Conservation (phyloP, 169 alveolate genomes). For the Theileria sp. region DNA sequence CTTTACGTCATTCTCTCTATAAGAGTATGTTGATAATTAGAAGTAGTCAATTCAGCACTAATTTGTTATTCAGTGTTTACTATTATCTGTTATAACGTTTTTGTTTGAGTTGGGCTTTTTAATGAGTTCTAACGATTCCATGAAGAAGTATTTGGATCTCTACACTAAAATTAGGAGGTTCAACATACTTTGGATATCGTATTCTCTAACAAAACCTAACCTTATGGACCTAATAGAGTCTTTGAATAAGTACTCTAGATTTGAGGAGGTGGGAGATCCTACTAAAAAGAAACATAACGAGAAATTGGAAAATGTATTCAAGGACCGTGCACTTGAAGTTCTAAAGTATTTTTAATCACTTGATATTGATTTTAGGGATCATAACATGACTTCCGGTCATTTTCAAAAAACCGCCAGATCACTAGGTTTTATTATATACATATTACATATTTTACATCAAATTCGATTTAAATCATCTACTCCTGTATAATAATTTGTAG, state of each 20-base stretch:
- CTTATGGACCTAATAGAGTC: slow-evolving; percentile 24
- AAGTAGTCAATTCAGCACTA: background rate
- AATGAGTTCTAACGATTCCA: slow-evolving; percentile 58
- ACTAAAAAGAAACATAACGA: background rate
- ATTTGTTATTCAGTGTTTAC: slow-evolving; percentile 21
- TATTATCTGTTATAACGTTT: slow-evolving; percentile 46
- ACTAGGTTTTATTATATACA: background rate
- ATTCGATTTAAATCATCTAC: background rate
- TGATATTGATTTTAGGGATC: slow-evolving; percentile 9
- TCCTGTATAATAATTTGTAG: background rate
- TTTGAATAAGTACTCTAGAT: slow-evolving; percentile 6
- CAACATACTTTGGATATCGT: slow-evolving; percentile 57
- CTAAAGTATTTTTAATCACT: background rate
- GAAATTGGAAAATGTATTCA: background rate
- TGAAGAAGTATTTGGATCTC: slow-evolving; percentile 52
- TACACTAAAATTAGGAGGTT: slow-evolving; percentile 53
- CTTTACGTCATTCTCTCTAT: slow-evolving; percentile 49
- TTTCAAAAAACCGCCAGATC: slow-evolving; percentile 22
- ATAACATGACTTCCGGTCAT: slow-evolving; percentile 15
- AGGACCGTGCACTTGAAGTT: slow-evolving; percentile 7
- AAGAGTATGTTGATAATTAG: slow-evolving; percentile 12
- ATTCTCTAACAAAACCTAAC: slow-evolving; percentile 44
- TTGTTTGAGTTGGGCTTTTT: slow-evolving; percentile 53
- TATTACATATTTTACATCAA: background rate
- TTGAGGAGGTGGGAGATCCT: slow-evolving; percentile 2